Conservation (phyloP, 805 yeast species). For the Starmerella geochares region DNA sequence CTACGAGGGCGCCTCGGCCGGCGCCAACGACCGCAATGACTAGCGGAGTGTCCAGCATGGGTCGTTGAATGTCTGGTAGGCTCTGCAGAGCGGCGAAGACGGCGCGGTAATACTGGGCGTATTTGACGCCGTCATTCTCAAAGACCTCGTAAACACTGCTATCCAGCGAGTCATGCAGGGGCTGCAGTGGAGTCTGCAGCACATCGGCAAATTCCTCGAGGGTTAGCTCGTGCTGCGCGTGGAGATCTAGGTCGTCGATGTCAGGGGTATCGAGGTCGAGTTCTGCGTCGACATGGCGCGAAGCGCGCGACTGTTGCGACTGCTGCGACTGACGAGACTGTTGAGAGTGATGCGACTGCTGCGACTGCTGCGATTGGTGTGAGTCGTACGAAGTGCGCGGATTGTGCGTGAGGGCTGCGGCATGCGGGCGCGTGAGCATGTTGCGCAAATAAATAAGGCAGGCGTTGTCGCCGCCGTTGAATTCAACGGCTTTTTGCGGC, state of each 20-base stretch:
- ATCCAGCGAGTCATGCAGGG: slow-evolving; percentile 49
- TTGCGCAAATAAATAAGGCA: slow-evolving; percentile 39
- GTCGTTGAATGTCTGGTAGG: not conserved
- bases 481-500: slow-evolving; percentile 32
- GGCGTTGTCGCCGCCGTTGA: slow-evolving; percentile 33
- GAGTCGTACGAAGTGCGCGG: slow-evolving; percentile 6
- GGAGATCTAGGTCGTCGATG: not conserved
- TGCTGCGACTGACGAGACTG: not conserved
- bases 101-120: slow-evolving; percentile 57
- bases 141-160: slow-evolving; percentile 55
- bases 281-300: slow-evolving; percentile 17
- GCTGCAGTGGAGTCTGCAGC: slow-evolving; percentile 60
- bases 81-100: slow-evolving; percentile 44
- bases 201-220: slow-evolving; percentile 32
- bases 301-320: slow-evolving; percentile 10
- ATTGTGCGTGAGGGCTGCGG: not conserved
- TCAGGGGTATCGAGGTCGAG: slow-evolving; percentile 1
- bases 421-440: slow-evolving; percentile 24
- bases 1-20: slow-evolving; percentile 76
- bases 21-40: slow-evolving; percentile 61
- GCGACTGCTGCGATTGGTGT: slow-evolving; percentile 1
- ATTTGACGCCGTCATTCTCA: slow-evolving; percentile 62
- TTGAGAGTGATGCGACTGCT: not conserved
- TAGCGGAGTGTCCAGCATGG: slow-evolving; percentile 14
- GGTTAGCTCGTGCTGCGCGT: not conserved